These are phyloP conservation scores for Coix lacrymajobi DNA, from an alignment of 176 grass and related monocot species.

Conservation along the genomic window DNA sequence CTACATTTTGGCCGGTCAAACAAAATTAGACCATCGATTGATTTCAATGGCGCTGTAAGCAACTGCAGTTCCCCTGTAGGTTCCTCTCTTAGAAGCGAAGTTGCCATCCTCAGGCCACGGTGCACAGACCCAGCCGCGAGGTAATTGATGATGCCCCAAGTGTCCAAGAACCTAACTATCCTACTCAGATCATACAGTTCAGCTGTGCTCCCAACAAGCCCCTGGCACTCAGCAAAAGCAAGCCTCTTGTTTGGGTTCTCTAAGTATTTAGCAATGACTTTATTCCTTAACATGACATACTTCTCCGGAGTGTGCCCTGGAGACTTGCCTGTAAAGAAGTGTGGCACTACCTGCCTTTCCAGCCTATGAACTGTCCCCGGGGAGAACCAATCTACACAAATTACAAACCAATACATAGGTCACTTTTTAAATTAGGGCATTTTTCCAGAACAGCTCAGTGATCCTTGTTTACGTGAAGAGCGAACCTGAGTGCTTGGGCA, in stretches of 20 bases:
- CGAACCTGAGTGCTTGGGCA: conserved; percentile 76
- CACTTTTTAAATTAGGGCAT: neutral
- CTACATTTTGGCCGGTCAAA: conserved; percentile 94
- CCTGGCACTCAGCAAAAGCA: conserved; percentile 69
- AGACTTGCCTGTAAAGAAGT: conserved; percentile 77
- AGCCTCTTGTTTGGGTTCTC: conserved; percentile 68
- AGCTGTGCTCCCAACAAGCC: conserved; percentile 58
- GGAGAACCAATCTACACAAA: conserved; percentile 87
- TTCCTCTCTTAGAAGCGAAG: conserved; percentile 72
- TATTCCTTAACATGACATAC: conserved; percentile 73
- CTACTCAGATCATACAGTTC: conserved; percentile 86
- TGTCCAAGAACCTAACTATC: conserved; percentile 84
- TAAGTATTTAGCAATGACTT: conserved; percentile 69
- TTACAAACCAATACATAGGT: neutral
- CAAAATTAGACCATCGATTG: conserved; percentile 84
- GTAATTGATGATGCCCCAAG: conserved; percentile 97
- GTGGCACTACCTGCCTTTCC: conserved; percentile 81
- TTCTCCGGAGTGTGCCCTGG: conserved; percentile 56
- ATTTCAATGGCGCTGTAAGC: conserved; percentile 67
- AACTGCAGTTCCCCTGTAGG: conserved; percentile 57
- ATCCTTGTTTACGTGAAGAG: neutral
- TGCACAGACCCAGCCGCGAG: conserved; percentile 63
- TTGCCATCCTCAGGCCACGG: conserved; percentile 59
- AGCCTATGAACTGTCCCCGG: conserved; percentile 64
- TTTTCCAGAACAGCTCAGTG: neutral